phyloP scores from a whole-genome alignment of 129 eudicot species.

The Apium graveolens region DNA sequence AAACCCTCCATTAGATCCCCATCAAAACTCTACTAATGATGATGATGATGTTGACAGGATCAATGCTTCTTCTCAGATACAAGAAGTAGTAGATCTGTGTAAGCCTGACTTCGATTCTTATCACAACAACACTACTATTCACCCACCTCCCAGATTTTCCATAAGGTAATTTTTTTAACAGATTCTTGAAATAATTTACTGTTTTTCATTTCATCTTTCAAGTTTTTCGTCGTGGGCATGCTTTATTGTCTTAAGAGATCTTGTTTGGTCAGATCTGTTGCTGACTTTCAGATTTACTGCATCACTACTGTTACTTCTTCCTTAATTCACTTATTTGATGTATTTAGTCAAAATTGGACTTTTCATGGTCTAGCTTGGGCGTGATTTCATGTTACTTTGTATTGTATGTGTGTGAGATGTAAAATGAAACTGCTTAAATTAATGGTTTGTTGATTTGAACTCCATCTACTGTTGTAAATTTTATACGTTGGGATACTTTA shows the following conservation, averaged over 20 bases:
- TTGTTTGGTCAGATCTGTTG: constrained; percentile 42
- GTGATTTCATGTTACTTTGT: constrained; percentile 32
- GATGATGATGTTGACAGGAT: constrained; percentile 28
- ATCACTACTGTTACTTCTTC: constrained; percentile 15
- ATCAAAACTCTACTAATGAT: constrained; percentile 28
- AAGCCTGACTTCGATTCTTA: constrained; percentile 38
- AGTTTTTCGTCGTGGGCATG: constrained; percentile 6
- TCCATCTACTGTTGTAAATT: neutral
- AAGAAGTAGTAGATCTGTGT: constrained; percentile 39
- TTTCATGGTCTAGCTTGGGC: constrained; percentile 5
- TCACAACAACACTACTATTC: constrained; percentile 22
- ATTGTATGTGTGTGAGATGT: neutral
- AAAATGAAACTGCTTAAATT: neutral
- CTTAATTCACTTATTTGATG: constrained; percentile 5
- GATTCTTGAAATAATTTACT: neutral
- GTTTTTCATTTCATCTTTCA: constrained; percentile 2
- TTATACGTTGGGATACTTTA: neutral
- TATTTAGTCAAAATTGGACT: neutral
- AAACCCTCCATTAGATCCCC: constrained; percentile 68
- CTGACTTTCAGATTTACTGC: constrained; percentile 20
- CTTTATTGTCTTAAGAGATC: constrained; percentile 9
- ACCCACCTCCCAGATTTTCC: constrained; percentile 46
- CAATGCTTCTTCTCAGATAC: constrained; percentile 35
- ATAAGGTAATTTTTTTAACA: constrained; percentile 44
- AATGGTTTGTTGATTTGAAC: neutral